phyloP scores from a whole-genome alignment of 176 grass and related monocot genomes.

The Aegilops tauschii region DNA sequence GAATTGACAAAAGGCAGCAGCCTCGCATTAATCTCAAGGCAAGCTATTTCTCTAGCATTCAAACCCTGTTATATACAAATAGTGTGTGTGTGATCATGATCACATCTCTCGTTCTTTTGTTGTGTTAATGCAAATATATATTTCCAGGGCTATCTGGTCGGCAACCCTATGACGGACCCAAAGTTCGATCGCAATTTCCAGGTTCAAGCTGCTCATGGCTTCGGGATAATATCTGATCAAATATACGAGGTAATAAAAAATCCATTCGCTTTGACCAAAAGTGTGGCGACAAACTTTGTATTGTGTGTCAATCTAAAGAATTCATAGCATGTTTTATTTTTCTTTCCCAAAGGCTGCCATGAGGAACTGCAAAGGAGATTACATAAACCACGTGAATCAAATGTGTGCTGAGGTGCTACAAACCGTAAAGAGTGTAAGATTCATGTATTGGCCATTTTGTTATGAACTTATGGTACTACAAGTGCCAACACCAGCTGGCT shows the following conservation, averaged over 20 bases:
- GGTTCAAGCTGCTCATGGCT: too few species aligned
- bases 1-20: slow-evolving; percentile 28
- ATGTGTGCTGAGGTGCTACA: slow-evolving; percentile 4
- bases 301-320: neutral
- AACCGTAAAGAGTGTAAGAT: too few species aligned
- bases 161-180: slow-evolving; percentile 34
- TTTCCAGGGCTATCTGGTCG: slow-evolving; percentile 50
- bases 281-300: neutral
- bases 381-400: neutral
- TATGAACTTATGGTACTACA: too few species aligned
- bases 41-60: neutral
- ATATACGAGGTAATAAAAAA: too few species aligned
- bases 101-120: neutral
- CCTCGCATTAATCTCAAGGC: slow-evolving; percentile 40
- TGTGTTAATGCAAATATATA: neutral
- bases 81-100: neutral
- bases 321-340: neutral
- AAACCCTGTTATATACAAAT: neutral
- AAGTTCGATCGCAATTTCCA: slow-evolving; percentile 2
- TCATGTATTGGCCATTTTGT: too few species aligned
- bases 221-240: too few species aligned
- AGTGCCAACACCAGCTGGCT: too few species aligned
- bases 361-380: slow-evolving; percentile 31
- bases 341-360: neutral
- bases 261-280: neutral